A percentile compares a stretch with the other conserved stretches of the same genome.
Conservation (phyloP, 2,329 filamentous ascomycete species). For the Pseudopyrenochaeta lycopersici region DNA sequence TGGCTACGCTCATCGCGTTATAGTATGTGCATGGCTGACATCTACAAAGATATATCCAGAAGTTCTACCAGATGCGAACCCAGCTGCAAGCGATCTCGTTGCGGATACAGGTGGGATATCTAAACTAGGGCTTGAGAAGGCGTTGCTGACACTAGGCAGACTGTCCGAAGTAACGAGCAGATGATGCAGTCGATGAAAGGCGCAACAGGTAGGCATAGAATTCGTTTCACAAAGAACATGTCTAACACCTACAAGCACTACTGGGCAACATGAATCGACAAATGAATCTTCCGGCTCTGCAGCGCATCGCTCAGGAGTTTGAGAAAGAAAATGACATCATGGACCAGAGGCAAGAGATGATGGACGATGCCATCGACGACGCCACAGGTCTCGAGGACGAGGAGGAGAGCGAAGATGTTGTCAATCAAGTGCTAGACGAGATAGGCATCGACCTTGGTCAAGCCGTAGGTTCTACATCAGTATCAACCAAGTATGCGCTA, state of each 20-base stretch:
- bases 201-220: conserved; percentile 67
- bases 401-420: conserved; percentile 95
- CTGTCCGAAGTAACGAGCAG: conserved; percentile 96
- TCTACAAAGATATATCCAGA: conserved; percentile 81
- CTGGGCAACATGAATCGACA: conserved; percentile 96
- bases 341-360: conserved; percentile 99
- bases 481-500: conserved; percentile 12
- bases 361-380: conserved; percentile 98
- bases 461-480: conserved; percentile 67
- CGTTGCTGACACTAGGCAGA: conserved; percentile 63
- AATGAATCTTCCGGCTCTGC: conserved; percentile 95
- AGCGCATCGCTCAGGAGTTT: conserved; percentile 98
- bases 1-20: not conserved
- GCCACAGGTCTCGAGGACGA: conserved; percentile 91
- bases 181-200: conserved; percentile 99
- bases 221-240: not conserved
- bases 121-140: not conserved
- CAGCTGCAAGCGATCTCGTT: conserved; percentile 96
- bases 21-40: conserved; percentile 10
- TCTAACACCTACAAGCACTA: conserved; percentile 62
- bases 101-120: conserved; percentile 79
- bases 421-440: conserved; percentile 95
- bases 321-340: conserved; percentile 99
- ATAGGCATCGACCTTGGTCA: conserved; percentile 94
- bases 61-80: conserved; percentile 98